A percentile compares a stretch with the other conserved stretches of the same genome.
phyloP scores from a whole-genome alignment of 352 stramenopile species.

The Phytopythium ostracodes region DNA sequence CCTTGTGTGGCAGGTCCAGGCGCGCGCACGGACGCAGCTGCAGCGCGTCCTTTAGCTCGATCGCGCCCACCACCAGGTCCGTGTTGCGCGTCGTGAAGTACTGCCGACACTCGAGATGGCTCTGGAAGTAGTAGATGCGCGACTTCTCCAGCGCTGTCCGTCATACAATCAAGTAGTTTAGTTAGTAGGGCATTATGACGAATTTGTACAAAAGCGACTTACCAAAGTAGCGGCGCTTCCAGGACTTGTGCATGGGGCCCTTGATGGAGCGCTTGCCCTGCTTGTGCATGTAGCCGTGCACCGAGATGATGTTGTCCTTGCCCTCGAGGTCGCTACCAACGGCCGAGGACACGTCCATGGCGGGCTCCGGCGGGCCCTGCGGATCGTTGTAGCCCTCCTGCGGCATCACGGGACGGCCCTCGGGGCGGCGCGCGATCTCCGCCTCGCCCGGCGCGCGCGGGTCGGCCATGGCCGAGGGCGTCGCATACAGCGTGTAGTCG shows the following conservation, averaged over 20 bases:
- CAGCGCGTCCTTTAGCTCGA: slow-evolving; percentile 68
- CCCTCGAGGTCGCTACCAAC: slow-evolving; percentile 21
- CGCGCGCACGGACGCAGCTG: slow-evolving; percentile 59
- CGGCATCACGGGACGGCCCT: slow-evolving; percentile 18
- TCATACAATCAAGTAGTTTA: neutral
- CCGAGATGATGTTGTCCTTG: slow-evolving; percentile 75
- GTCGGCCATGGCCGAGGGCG: slow-evolving; percentile 36
- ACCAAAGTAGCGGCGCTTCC: slow-evolving; percentile 72
- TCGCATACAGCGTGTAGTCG: slow-evolving; percentile 67
- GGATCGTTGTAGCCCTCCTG: slow-evolving; percentile 34
- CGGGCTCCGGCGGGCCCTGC: slow-evolving; percentile 32
- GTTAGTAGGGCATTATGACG: neutral
- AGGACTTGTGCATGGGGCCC: slow-evolving; percentile 67
- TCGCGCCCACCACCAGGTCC: slow-evolving; percentile 58
- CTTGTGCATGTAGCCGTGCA: slow-evolving; percentile 80
- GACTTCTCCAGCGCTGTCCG: slow-evolving; percentile 51
- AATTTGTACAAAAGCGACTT: no score
- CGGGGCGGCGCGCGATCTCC: slow-evolving; percentile 55
- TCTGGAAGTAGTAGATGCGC: slow-evolving; percentile 79
- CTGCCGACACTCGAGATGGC: slow-evolving; percentile 62
- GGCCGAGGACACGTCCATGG: slow-evolving; percentile 40
- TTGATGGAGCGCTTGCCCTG: slow-evolving; percentile 72
- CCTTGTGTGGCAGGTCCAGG: slow-evolving; percentile 56
- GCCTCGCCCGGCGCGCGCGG: slow-evolving; percentile 34
- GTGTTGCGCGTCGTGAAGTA: slow-evolving; percentile 72